Evolutionary conservation across 192 early-diverging fungal species (phyloP), one percentile per base, ranked within the genome.

Genomic region (Mortierella claussenii): DNA sequence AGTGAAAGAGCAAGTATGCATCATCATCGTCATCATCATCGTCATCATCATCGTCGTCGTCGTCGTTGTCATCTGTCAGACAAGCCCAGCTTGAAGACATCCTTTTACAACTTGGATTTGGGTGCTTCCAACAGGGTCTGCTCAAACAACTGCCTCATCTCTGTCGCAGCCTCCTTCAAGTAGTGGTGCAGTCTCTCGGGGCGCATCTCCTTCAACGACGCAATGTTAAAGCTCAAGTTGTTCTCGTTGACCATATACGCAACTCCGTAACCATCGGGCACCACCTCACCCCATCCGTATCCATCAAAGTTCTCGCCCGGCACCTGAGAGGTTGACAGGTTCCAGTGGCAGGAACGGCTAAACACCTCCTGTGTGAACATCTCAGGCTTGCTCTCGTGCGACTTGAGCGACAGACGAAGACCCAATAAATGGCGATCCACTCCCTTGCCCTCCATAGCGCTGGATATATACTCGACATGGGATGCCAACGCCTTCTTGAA

Each of bases 221-320:
- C 94, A 69, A 97, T 83, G 73, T 97, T 97, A 81, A 97, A 92
- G 80, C 95, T 92, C 40, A 97, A 79, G 17, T 86, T 81, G 79
- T 92, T 83, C 55, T 90, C 85, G 83, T 95, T 95, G 66, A 99
- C 89, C 87, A 96, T 97, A 82, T 98, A 98, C 10, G 96, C 95
- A 57, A 94, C 79, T 57, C 96, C 96, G 63, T 92, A 98, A 68
- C 95, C 95, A 81, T 96, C 92, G 1, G 93, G 89, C 21, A 94
- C 92, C 31, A 96, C 91, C 70, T 93, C 87, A 57, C 90, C 90
- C 85, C 91, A 93, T 30, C 97, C 96, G 71, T 97, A 98, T 53
- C 96, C 95, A 67, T 91, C 90, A 87, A 95, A 99, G 83, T 95
- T 82, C 69, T 95, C 94, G 63, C 93, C 93, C 5, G 91, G 85